These are phyloP conservation scores for Cryphonectria naterciae DNA, from an alignment of 2,329 filamentous ascomycete species.

Conservation along the genomic window DNA sequence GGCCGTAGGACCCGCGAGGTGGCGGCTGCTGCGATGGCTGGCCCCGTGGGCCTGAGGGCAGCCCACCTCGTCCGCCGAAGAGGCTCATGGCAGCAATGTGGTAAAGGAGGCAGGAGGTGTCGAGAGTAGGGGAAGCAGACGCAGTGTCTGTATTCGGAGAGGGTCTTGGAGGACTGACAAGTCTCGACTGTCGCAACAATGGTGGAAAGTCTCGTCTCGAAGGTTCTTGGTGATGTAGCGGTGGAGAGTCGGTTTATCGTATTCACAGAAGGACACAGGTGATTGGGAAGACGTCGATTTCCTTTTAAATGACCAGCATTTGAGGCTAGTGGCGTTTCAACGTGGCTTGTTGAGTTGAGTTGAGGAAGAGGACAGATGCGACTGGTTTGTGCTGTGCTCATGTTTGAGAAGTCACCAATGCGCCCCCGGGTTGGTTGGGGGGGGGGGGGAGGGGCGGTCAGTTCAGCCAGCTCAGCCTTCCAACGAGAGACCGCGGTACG, in stretches of 20 bases:
- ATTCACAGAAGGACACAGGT: not conserved
- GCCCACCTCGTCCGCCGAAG: constrained; percentile 16
- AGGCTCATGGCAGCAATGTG: constrained; percentile 10
- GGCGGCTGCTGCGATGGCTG: constrained; percentile 17
- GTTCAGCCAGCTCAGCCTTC: constrained; percentile 12
- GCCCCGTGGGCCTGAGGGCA: constrained; percentile 16
- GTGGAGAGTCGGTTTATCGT: not conserved
- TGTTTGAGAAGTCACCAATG: constrained; percentile 4
- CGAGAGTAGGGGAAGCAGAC: not conserved
- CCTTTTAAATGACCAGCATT: constrained; percentile 7
- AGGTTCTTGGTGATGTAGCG: not conserved
- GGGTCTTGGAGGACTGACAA: not conserved
- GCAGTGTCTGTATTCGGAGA: not conserved
- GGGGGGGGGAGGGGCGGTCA: not conserved
- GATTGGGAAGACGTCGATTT: not conserved
- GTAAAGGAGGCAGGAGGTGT: not conserved
- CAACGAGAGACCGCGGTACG: not conserved
- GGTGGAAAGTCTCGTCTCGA: not conserved
- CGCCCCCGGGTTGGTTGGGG: not conserved
- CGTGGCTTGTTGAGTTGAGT: constrained; percentile 1
- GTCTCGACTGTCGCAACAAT: not conserved
- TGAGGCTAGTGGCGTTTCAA: constrained; percentile 6
- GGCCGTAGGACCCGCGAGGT: constrained; percentile 17
- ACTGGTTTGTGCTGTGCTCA: constrained; percentile 9
- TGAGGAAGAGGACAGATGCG: not conserved